A percentile compares a stretch with the other conserved stretches of the same genome.
These are phyloP conservation scores for Stentor coeruleus DNA, from an alignment of 73 alveolate genomes.

Conservation along the genomic window DNA sequence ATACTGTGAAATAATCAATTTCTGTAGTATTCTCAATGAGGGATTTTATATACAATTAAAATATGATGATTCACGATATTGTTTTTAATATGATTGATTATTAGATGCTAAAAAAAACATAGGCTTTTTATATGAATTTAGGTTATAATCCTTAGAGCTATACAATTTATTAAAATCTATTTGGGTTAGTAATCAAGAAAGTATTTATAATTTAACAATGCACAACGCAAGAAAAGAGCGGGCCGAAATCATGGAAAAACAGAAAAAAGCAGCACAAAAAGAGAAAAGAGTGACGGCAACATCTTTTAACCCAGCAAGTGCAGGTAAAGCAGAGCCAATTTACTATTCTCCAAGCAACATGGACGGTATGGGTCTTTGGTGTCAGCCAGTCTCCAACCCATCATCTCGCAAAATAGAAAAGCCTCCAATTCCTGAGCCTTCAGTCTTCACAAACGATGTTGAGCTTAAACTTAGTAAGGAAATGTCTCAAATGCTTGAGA, in stretches of 20 bases:
- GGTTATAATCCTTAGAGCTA: too few relatives aligned
- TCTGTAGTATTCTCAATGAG: too few relatives aligned
- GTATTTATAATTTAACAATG: not conserved
- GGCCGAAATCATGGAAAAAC: constrained; percentile 6
- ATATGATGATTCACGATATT: too few relatives aligned
- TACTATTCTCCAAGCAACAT: constrained; percentile 5
- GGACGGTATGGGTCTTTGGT: constrained; percentile 29
- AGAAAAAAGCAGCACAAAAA: constrained; percentile 4
- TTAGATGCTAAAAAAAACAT: too few relatives aligned
- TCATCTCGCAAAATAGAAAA: not conserved
- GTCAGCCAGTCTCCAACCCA: not conserved
- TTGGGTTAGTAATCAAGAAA: too few relatives aligned
- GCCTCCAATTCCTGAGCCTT: not conserved
- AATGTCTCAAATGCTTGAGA: not conserved
- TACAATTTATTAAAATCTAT: too few relatives aligned
- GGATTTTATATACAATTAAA: too few relatives aligned
- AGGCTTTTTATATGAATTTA: too few relatives aligned
- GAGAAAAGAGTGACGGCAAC: not conserved
- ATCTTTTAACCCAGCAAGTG: not conserved
- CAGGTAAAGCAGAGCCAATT: constrained; percentile 7
- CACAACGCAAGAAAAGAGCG: constrained; percentile 23
- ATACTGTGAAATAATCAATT: too few relatives aligned
- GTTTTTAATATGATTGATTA: too few relatives aligned
- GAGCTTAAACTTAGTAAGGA: not conserved
- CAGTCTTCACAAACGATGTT: not conserved